Base-by-base conservation (phyloP, 495 filamentous ascomycete genomes). In the Geoglossum glabrum region DNA sequence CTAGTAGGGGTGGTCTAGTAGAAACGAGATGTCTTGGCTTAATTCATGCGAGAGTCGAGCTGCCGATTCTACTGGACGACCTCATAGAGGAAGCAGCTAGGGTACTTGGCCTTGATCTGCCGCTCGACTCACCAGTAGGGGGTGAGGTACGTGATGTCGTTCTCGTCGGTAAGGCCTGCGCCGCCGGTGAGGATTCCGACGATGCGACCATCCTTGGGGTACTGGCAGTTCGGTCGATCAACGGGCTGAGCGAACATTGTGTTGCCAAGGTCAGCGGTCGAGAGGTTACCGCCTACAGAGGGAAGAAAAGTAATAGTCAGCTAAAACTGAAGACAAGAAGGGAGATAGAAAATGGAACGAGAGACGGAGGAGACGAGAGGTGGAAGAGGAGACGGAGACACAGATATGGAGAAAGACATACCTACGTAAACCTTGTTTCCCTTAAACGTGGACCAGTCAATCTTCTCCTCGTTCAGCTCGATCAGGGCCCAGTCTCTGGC, bases 191-290 rank as follows among this genome's bases (percentile, higher is more conserved):
- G 27, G 56, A 57, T 54, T 52, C 56, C 56, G 34, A 57, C 56
- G 34, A 57, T 57, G 13, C 56, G 56, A 57, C 56, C 56, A 57
- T 57, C 56, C 56, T 34, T 57, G 56, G 31, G 57, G 45, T 59
- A 11, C 25, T 47, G 43, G 43, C n/a, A 47, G 15, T 47, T n/a
- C 17, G 43, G 6, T 47, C 43, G 43, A 47, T 47, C 43, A 17
- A 47, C 43, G 43, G 17, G 6, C 43, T 47, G 43, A 47, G 43
- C 6, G 43, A 47, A 47, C 43, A 47, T 47, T 47, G 17, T 47
- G 6, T 47, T n/a, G 43, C 43, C 43, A 47, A 47, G n/a, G 43
- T 47, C 43, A 47, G 43, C 6, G 43, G 4, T 47, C 43, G 43
- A 47, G 43, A n/a, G 43, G 23, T 47, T 47, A 47, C 43, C 43